Evolutionary conservation across 1,139 yeast species (phyloP).

Genomic region (Yamadazyma songkhlaensis): DNA sequence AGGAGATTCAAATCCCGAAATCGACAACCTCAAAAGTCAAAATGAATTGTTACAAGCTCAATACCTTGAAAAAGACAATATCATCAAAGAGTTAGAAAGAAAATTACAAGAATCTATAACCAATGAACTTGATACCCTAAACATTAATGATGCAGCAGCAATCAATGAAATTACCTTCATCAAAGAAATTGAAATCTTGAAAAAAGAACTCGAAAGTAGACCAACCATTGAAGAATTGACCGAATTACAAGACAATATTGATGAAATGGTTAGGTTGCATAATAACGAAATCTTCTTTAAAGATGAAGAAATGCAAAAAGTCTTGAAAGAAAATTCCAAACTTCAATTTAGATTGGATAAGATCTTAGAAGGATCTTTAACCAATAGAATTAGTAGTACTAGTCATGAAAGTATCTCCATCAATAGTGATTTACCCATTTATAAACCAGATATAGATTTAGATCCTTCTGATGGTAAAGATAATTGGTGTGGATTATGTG

Average conservation of each 20-base stretch:
- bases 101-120: conserved; percentile 15
- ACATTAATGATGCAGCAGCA: conserved; percentile 15
- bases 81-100: conserved; percentile 13
- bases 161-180: conserved; percentile 12
- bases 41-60: conserved; percentile 2
- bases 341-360: conserved; percentile 17
- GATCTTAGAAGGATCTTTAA: conserved; percentile 14
- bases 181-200: conserved; percentile 19
- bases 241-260: conserved; percentile 29
- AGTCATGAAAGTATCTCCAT: conserved; percentile 13
- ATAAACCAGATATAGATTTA: conserved; percentile 42
- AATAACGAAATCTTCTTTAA: conserved; percentile 29
- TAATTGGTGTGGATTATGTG: conserved; percentile 92
- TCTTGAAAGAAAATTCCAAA: conserved; percentile 19
- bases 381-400: conserved; percentile 11
- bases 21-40: background rate
- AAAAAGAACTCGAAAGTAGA: conserved; percentile 25
- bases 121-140: conserved; percentile 14
- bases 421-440: conserved; percentile 46
- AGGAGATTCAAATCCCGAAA: background rate
- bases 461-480: conserved; percentile 76
- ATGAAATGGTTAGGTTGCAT: conserved; percentile 31
- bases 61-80: conserved; percentile 8
- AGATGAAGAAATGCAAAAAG: conserved; percentile 24
- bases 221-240: conserved; percentile 32